phyloP scores from a whole-genome alignment of 306 rosid genomes.

The Castanea mollissima region DNA sequence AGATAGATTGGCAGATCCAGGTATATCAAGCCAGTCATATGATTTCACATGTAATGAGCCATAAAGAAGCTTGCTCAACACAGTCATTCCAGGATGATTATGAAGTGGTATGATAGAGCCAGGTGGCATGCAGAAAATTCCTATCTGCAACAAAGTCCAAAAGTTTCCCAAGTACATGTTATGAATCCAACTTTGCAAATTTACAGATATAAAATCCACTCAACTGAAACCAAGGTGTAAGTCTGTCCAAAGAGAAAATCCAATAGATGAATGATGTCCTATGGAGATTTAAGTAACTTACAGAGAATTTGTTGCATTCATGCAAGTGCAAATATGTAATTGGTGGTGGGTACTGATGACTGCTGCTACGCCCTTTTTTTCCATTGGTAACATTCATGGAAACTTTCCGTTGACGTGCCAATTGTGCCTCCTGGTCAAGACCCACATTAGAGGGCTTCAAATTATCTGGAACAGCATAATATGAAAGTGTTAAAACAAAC shows the following conservation, averaged over 20 bases:
- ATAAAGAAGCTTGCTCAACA: constrained; percentile 80
- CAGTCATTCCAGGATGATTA: constrained; percentile 94
- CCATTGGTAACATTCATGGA: constrained; percentile 32
- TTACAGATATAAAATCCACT: background rate
- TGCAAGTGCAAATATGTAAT: constrained; percentile 45
- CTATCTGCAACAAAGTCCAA: constrained; percentile 52
- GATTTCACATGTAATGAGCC: constrained; percentile 67
- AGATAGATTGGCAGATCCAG: constrained; percentile 38
- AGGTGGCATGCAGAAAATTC: constrained; percentile 84
- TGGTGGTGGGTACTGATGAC: constrained; percentile 25
- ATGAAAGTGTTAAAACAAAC: constrained; percentile 16
- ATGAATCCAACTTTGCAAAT: constrained; percentile 11
- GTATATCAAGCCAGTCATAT: constrained; percentile 76
- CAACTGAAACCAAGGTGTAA: constrained; percentile 10
- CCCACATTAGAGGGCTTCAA: constrained; percentile 46
- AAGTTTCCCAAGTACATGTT: background rate
- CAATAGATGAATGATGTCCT: background rate
- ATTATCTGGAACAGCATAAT: constrained; percentile 24
- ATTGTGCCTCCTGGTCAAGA: constrained; percentile 37
- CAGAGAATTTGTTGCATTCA: constrained; percentile 45
- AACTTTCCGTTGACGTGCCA: constrained; percentile 25
- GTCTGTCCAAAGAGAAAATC: constrained; percentile 12
- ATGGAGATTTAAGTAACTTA: constrained; percentile 19
- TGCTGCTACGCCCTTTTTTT: constrained; percentile 23
- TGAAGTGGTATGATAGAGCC: constrained; percentile 77